Evolutionary conservation across 2,329 filamentous ascomycete genomes (phyloP).

Genomic region (Xylariaceae sp.): DNA sequence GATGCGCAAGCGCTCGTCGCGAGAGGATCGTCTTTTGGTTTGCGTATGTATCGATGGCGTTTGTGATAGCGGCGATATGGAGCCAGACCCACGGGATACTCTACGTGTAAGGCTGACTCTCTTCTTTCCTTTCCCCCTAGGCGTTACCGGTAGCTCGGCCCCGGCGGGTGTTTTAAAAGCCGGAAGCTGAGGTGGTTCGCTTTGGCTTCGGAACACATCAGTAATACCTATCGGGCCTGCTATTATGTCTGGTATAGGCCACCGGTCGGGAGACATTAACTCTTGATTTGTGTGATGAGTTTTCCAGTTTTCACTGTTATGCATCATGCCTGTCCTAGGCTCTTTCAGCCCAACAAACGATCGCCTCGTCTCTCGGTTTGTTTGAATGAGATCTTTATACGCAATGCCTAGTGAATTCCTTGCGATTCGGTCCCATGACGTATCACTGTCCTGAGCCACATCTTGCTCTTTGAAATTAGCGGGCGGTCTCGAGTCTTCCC

Average conservation of each 20-base stretch:
- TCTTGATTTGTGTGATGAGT: slow-evolving; percentile 26
- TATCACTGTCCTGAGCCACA: slow-evolving; percentile 29
- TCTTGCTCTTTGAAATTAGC: slow-evolving; percentile 19
- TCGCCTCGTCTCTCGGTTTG: slow-evolving; percentile 25
- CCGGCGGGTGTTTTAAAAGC: slow-evolving; percentile 5
- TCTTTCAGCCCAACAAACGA: slow-evolving; percentile 6
- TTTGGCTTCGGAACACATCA: slow-evolving; percentile 22
- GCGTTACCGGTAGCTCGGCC: slow-evolving; percentile 14
- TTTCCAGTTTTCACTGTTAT: slow-evolving; percentile 36
- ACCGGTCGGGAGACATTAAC: slow-evolving; percentile 34
- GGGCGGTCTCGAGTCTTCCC: slow-evolving; percentile 21
- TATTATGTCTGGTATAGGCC: slow-evolving; percentile 31
- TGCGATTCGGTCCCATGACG: slow-evolving; percentile 36
- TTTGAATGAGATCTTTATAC: slow-evolving; percentile 37
- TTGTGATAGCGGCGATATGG: slow-evolving; percentile 19
- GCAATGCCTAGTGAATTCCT: slow-evolving; percentile 41
- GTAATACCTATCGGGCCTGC: slow-evolving; percentile 24
- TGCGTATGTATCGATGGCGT: slow-evolving; percentile 29
- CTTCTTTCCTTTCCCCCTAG: slow-evolving; percentile 26
- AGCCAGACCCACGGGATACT: slow-evolving; percentile 21
- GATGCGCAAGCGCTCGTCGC: slow-evolving; percentile 30
- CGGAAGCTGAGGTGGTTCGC: slow-evolving; percentile 30
- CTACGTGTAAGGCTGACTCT: slow-evolving; percentile 13
- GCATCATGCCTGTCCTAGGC: not conserved
- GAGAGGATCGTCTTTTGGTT: slow-evolving; percentile 26